These are phyloP conservation scores for Marasmius fiardii DNA, from an alignment of 1,284 basidiomycete genomes.

Conservation along the genomic window DNA sequence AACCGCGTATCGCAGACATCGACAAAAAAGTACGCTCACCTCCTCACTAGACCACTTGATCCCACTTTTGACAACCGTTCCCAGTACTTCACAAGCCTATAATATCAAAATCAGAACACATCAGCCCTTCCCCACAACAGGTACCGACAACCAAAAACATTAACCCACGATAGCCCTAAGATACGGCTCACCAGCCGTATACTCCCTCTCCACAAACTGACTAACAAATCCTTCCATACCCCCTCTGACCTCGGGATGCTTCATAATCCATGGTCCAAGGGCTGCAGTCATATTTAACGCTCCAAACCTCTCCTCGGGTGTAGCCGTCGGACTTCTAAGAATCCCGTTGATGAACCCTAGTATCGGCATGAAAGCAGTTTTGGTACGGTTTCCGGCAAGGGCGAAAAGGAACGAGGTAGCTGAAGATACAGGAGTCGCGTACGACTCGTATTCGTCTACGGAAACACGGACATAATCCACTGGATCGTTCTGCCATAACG, in stretches of 20 bases:
- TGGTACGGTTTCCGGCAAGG: constrained; percentile 74
- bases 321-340: constrained; percentile 53
- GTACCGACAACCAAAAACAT: constrained; percentile 7
- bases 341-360: constrained; percentile 74
- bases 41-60: constrained; percentile 65
- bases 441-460: constrained; percentile 78
- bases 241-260: constrained; percentile 72
- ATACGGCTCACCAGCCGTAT: constrained; percentile 61
- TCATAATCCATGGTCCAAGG: constrained; percentile 74
- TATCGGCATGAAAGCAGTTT: constrained; percentile 74
- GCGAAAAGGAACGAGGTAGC: constrained; percentile 78
- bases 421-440: constrained; percentile 70
- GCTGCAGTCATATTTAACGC: constrained; percentile 79
- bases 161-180: constrained; percentile 71
- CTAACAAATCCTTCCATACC: constrained; percentile 77
- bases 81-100: constrained; percentile 78
- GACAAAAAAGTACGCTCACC: constrained; percentile 29
- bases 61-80: constrained; percentile 64
- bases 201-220: constrained; percentile 71
- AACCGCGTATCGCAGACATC: not conserved
- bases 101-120: too few relatives aligned
- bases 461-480: constrained; percentile 74
- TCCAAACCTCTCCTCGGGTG: constrained; percentile 70
- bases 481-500: constrained; percentile 75
- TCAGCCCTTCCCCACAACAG: too few relatives aligned